These are phyloP conservation scores for Euphorbia pulcherrima DNA, from an alignment of 345 rosid genomes.

Conservation along the genomic window DNA sequence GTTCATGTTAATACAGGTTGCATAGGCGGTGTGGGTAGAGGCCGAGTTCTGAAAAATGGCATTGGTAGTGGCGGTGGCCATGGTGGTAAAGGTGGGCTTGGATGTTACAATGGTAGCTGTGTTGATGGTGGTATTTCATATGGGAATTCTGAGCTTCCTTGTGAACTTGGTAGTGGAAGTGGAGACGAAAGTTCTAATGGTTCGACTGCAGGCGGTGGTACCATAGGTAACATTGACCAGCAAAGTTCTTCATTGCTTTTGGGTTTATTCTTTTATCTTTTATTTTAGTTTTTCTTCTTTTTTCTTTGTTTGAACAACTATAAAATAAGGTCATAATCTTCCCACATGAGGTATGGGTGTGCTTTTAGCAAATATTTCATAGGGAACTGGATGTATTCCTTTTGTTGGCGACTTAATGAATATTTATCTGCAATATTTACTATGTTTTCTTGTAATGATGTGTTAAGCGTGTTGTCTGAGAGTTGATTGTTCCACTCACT, in stretches of 20 bases:
- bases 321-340: neutral
- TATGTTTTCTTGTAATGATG: neutral
- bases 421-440: neutral
- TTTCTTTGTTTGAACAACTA: neutral
- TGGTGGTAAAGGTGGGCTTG: constrained; percentile 92
- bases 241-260: neutral
- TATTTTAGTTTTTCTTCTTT: neutral
- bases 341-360: neutral
- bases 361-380: neutral
- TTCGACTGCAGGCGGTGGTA: constrained; percentile 90
- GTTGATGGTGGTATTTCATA: constrained; percentile 77
- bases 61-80: constrained; percentile 95
- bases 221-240: constrained; percentile 50
- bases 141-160: constrained; percentile 81
- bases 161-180: constrained; percentile 99
- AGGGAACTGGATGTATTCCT: neutral
- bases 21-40: constrained; percentile 85
- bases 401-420: neutral
- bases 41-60: constrained; percentile 60
- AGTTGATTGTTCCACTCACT: constrained; percentile 17
- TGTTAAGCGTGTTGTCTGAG: constrained; percentile 7
- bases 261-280: neutral
- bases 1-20: constrained; percentile 62
- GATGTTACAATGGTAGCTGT: constrained; percentile 58
- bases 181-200: constrained; percentile 58